These are phyloP conservation scores for Telfairia occidentalis DNA, from an alignment of 331 rosid species.

Conservation along the genomic window DNA sequence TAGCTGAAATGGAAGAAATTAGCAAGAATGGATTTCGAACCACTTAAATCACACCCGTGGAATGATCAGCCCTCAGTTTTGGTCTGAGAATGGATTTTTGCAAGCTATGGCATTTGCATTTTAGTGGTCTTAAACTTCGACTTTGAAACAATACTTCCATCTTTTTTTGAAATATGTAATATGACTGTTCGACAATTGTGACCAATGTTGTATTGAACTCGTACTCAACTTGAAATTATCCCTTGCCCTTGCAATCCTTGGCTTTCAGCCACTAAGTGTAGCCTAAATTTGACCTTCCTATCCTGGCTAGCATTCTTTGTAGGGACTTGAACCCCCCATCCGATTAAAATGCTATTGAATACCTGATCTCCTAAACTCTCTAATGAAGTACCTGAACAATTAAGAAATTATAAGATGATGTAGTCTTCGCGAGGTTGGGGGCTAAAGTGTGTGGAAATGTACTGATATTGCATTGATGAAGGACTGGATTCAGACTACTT, in stretches of 20 bases:
- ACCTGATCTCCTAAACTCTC: not conserved
- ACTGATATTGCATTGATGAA: not conserved
- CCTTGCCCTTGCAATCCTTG: not conserved
- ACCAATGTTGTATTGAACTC: not conserved
- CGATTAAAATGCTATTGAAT: too few relatives aligned
- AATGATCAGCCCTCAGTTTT: not conserved
- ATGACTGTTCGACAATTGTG: not conserved
- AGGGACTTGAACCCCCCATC: not conserved
- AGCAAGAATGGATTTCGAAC: not conserved
- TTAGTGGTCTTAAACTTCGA: not conserved
- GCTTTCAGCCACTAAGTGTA: not conserved
- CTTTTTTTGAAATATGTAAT: not conserved
- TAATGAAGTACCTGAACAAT: not conserved
- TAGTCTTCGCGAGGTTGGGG: not conserved
- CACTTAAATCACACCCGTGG: not conserved
- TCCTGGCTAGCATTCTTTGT: too few relatives aligned
- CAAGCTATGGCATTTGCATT: not conserved
- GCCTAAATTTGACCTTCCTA: not conserved
- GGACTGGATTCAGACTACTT: not conserved
- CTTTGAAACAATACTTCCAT: not conserved
- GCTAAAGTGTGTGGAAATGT: not conserved
- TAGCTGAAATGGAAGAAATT: not conserved
- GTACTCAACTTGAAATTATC: not conserved
- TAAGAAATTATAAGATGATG: not conserved
- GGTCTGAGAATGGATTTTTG: not conserved